Evolutionary conservation across 768 basidiomycete genomes (phyloP).

Genomic region (Lentinula boryana): DNA sequence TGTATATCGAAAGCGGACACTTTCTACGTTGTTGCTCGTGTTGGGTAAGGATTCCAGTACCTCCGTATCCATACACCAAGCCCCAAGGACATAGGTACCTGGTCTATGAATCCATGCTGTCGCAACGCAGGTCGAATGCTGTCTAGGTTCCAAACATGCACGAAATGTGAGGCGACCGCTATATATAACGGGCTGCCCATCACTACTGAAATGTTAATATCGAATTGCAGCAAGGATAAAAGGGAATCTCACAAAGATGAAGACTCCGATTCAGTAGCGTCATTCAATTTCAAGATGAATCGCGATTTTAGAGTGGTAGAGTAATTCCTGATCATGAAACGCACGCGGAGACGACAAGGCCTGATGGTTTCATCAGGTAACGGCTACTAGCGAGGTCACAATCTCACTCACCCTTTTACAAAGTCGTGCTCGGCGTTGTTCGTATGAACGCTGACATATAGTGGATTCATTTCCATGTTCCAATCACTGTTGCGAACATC

Average conservation of each 20-base stretch:
- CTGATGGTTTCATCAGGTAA: conserved; percentile 27
- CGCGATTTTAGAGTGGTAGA: conserved; percentile 59
- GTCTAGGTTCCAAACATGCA: conserved; percentile 47
- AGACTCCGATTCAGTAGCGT: background rate
- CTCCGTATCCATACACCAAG: conserved; percentile 66
- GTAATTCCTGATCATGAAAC: conserved; percentile 62
- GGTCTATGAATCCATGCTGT: conserved; percentile 58
- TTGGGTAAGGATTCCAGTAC: conserved; percentile 34
- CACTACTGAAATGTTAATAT: conserved; percentile 19
- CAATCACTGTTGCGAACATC: conserved; percentile 67
- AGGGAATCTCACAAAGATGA: background rate
- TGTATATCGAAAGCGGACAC: conserved; percentile 26
- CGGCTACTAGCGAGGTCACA: background rate
- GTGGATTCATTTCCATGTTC: conserved; percentile 76
- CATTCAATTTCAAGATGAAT: conserved; percentile 28
- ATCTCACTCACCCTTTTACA: conserved; percentile 50
- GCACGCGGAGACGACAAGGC: conserved; percentile 45
- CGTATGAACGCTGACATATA: conserved; percentile 46
- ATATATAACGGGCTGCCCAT: conserved; percentile 48
- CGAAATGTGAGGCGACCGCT: conserved; percentile 63
- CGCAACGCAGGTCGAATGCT: conserved; percentile 35
- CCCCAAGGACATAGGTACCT: conserved; percentile 57
- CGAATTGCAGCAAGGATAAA: background rate
- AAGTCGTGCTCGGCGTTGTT: conserved; percentile 57
- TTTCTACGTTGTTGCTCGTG: conserved; percentile 1